A percentile compares a stretch with the other conserved stretches of the same genome.
Evolutionary conservation across 2,329 filamentous ascomycete genomes (phyloP).

Genomic region (Paradendryphiella salina): DNA sequence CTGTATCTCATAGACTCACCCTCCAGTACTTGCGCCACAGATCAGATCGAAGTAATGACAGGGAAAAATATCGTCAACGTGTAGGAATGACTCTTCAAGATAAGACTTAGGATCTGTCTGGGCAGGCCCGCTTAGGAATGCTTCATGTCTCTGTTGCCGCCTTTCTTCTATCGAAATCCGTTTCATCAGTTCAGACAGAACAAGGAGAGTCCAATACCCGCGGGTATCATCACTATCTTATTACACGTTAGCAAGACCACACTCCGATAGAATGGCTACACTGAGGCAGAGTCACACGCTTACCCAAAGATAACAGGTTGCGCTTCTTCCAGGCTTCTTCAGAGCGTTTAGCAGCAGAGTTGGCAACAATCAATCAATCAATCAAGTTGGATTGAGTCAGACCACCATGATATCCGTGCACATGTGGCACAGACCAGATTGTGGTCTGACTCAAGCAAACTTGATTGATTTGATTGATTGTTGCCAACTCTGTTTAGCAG

Average conservation of each 20-base stretch:
- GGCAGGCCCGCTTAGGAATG: no score
- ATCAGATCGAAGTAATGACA: not conserved
- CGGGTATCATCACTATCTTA: not conserved
- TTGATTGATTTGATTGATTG: no score
- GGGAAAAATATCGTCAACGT: not conserved
- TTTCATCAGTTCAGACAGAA: not conserved
- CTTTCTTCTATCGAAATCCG: not conserved
- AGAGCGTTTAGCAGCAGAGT: not conserved
- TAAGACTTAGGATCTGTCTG: no score
- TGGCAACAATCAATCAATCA: no score
- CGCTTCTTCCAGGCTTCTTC: not conserved
- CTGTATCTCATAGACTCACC: not conserved
- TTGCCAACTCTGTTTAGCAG: no score
- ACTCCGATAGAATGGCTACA: no score
- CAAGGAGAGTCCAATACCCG: not conserved
- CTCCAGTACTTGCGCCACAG: not conserved
- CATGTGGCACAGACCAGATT: no score
- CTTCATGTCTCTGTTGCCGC: not conserved
- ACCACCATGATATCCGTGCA: no score
- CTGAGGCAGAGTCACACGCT: not conserved
- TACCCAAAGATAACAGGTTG: not conserved
- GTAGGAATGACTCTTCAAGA: no score
- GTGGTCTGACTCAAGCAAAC: no score
- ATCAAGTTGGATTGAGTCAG: no score
- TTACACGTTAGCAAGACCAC: not conserved